Conservation (phyloP, 768 basidiomycete species). For the Tricholoma matsutake region DNA sequence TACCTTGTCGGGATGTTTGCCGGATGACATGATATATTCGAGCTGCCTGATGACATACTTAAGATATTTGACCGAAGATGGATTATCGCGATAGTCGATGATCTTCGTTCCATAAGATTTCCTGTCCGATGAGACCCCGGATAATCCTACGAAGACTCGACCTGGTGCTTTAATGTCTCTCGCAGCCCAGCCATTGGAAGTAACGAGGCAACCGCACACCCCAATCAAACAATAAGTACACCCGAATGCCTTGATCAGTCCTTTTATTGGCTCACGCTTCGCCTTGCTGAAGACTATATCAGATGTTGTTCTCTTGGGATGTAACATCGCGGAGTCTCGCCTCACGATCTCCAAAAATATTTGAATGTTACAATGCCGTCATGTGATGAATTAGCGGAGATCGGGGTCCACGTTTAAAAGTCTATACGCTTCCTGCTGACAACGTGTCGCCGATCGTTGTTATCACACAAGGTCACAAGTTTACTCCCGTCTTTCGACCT, state of each 20-base stretch:
- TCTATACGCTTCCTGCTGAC: slow-evolving; percentile 1
- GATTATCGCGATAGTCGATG: slow-evolving; percentile 36
- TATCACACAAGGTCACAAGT: not conserved
- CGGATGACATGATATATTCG: slow-evolving; percentile 38
- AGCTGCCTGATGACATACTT: slow-evolving; percentile 8
- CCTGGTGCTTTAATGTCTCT: not conserved
- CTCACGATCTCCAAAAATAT: not conserved
- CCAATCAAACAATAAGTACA: not conserved
- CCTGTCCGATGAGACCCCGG: not conserved
- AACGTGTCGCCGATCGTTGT: not conserved
- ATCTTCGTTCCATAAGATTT: slow-evolving; percentile 17
- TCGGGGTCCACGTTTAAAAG: slow-evolving; percentile 2
- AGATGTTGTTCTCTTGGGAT: not conserved
- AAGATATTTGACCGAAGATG: slow-evolving; percentile 21
- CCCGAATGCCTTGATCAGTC: not conserved
- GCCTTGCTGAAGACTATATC: not conserved
- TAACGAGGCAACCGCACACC: not conserved
- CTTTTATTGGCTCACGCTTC: not conserved
- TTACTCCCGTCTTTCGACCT: not conserved
- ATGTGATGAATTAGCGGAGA: not conserved
- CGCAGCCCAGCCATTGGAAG: not conserved
- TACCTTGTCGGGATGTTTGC: slow-evolving; percentile 95
- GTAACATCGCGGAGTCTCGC: not conserved
- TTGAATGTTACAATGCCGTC: not conserved
- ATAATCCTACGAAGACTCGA: not conserved